phyloP scores from a whole-genome alignment of 2,329 filamentous ascomycete genomes.

The Cytospora chrysosperma region DNA sequence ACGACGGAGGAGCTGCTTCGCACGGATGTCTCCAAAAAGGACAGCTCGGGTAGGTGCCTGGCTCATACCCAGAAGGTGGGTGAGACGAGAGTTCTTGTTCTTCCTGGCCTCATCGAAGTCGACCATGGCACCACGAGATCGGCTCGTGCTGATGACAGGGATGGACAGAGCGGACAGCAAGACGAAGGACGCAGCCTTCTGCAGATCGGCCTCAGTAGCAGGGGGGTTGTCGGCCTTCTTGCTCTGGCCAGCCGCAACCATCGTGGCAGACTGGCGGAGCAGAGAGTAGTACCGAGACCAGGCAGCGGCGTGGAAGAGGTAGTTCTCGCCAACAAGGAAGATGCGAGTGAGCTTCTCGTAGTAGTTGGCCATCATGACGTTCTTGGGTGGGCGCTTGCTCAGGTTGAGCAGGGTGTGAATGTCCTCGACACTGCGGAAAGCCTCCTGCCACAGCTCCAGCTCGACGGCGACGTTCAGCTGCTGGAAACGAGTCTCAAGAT shows the following conservation, averaged over 20 bases:
- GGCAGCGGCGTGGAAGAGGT: slow-evolving; percentile 96
- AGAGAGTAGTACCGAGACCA: slow-evolving; percentile 98
- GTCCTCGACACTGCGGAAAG: slow-evolving; percentile 98
- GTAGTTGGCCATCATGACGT: slow-evolving; percentile 99
- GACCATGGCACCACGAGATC: slow-evolving; percentile 91
- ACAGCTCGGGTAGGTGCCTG: slow-evolving; percentile 83
- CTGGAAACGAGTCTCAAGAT: slow-evolving; percentile 96
- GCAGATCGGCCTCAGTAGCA: slow-evolving; percentile 83
- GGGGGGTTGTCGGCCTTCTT: slow-evolving; percentile 94
- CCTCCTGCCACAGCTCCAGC: slow-evolving; percentile 97
- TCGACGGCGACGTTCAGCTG: slow-evolving; percentile 98
- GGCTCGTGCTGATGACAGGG: slow-evolving; percentile 96
- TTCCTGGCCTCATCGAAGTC: slow-evolving; percentile 96
- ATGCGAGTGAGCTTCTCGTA: slow-evolving; percentile 99
- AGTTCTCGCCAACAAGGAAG: slow-evolving; percentile 98
- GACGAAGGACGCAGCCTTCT: slow-evolving; percentile 93
- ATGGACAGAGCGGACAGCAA: slow-evolving; percentile 94
- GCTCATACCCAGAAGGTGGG: slow-evolving; percentile 91
- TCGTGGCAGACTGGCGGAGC: slow-evolving; percentile 81
- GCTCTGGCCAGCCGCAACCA: slow-evolving; percentile 80
- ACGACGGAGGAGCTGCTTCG: slow-evolving; percentile 90
- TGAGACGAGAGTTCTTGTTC: slow-evolving; percentile 98
- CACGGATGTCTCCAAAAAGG: slow-evolving; percentile 93
- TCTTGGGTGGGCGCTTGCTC: slow-evolving; percentile 97
- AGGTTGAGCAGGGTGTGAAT: slow-evolving; percentile 96